phyloP scores from a whole-genome alignment of 257 asterid species.

The Penstemon eatonii region DNA sequence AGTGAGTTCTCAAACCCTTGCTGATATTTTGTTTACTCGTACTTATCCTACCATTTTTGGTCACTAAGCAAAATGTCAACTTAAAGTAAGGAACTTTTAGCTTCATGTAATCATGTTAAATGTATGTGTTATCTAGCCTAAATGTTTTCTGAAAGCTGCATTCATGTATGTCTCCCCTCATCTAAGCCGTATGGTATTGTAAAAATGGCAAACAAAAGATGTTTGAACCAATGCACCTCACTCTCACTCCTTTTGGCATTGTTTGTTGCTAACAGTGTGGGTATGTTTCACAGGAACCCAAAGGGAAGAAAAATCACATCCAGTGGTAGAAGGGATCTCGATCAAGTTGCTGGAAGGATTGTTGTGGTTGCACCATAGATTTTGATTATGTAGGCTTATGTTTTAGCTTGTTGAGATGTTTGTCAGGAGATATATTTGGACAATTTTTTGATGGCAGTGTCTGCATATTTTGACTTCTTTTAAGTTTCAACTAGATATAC shows the following conservation, averaged over 20 bases:
- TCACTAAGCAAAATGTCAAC: no score
- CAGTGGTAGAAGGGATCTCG: constrained; percentile 84
- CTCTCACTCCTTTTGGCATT: background rate
- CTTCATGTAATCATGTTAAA: no score
- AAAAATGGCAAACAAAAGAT: no score
- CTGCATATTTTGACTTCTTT: constrained; percentile 19
- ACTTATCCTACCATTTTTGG: no score
- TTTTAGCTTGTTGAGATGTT: constrained; percentile 23
- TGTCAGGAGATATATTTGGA: constrained; percentile 26
- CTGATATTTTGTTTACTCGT: no score
- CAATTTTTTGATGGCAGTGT: constrained; percentile 30
- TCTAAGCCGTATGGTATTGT: no score
- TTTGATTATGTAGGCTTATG: constrained; percentile 22
- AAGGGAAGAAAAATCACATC: constrained; percentile 82
- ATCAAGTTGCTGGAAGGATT: constrained; percentile 89
- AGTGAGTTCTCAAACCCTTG: constrained; percentile 43
- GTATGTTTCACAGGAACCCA: constrained; percentile 33
- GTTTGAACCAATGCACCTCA: background rate
- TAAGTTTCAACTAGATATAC: constrained; percentile 25
- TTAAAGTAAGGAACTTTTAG: no score
- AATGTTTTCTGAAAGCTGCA: no score
- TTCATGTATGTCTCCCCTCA: no score
- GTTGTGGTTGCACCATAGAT: constrained; percentile 55
- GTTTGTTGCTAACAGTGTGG: background rate
- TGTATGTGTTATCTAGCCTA: no score